phyloP scores from a whole-genome alignment of 2,329 filamentous ascomycete genomes.

The Arthrobotrys sphaeroides region DNA sequence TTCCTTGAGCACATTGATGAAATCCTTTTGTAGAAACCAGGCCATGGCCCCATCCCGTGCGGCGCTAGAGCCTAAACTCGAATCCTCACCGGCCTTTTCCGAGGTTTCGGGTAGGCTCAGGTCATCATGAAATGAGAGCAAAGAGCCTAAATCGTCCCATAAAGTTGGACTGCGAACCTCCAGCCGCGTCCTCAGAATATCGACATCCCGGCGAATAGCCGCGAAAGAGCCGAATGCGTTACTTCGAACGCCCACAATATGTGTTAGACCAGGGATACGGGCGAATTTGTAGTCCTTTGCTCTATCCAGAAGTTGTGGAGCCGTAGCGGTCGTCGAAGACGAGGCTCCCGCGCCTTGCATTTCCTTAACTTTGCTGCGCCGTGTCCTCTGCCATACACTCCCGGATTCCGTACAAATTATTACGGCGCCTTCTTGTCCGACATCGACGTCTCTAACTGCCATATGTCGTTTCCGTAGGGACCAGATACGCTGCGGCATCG shows the following conservation, averaged over 20 bases:
- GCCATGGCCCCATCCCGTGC: conserved; percentile 37
- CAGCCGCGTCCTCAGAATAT: conserved; percentile 79
- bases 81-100: conserved; percentile 62
- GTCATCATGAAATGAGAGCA: conserved; percentile 72
- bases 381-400: conserved; percentile 89
- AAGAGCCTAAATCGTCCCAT: conserved; percentile 75
- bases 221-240: conserved; percentile 91
- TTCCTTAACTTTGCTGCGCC: conserved; percentile 81
- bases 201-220: conserved; percentile 82
- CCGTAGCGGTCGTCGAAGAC: conserved; percentile 62
- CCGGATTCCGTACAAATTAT: conserved; percentile 93
- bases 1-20: conserved; percentile 49
- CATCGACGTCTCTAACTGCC: conserved; percentile 84
- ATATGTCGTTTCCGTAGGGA: conserved; percentile 82
- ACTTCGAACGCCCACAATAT: conserved; percentile 82
- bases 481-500: conserved; percentile 86
- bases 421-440: conserved; percentile 92
- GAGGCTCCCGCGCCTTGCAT: conserved; percentile 60
- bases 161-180: conserved; percentile 73
- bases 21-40: conserved; percentile 55
- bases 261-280: conserved; percentile 85
- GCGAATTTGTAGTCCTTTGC: conserved; percentile 95
- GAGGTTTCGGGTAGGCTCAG: background rate
- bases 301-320: conserved; percentile 64
- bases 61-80: background rate